Evolutionary conservation across 257 asterid species (phyloP).

Genomic region (Nicotiana knightiana): DNA sequence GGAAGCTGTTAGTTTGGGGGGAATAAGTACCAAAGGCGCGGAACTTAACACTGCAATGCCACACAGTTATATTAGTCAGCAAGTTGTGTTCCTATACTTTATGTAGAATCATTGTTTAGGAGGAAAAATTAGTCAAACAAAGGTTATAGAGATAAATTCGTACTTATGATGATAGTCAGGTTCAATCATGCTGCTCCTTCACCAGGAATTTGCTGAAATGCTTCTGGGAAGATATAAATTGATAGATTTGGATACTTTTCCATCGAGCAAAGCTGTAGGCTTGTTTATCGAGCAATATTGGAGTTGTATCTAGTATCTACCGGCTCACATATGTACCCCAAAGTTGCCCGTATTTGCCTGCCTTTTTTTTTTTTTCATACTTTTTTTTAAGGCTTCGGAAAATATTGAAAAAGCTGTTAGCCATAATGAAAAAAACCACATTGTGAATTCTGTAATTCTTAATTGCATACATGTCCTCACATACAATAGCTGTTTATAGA

Average conservation of each 20-base stretch:
- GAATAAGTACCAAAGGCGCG: background rate
- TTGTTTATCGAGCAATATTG: background rate
- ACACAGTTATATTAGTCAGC: background rate
- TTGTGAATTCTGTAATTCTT: background rate
- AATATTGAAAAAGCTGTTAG: background rate
- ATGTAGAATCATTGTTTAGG: background rate
- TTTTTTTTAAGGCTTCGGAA: background rate
- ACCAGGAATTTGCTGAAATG: background rate
- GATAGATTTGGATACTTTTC: background rate
- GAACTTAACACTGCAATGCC: background rate
- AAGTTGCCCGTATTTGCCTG: background rate
- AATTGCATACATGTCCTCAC: background rate
- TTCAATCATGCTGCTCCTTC: background rate
- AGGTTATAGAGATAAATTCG: background rate
- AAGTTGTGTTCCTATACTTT: background rate
- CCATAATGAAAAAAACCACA: background rate
- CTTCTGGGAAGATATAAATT: background rate
- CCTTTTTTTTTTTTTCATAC: background rate
- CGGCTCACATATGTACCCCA: background rate
- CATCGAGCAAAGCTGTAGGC: background rate
- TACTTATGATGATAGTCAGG: background rate
- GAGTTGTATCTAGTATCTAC: background rate
- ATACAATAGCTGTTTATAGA: conserved; percentile 28
- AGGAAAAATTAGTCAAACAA: background rate
- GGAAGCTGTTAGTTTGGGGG: background rate